Conservation (phyloP, 2,329 filamentous ascomycete species). For the Neofusicoccum umdonicola region DNA sequence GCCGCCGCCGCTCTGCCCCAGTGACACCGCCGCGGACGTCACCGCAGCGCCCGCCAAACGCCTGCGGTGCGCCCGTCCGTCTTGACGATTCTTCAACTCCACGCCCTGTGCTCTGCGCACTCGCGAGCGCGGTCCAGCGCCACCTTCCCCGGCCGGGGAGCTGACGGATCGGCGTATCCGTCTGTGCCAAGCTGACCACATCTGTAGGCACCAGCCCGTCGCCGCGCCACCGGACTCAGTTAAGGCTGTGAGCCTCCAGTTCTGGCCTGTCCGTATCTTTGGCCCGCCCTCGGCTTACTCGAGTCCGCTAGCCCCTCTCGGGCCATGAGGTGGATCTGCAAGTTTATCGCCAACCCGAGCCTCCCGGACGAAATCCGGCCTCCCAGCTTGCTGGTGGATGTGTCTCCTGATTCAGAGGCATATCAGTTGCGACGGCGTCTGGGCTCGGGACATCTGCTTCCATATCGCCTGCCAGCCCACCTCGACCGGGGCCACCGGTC, state of each 20-base stretch:
- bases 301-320: not conserved
- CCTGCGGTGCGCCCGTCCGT: not conserved
- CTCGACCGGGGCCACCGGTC: not conserved
- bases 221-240: not conserved
- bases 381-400: not conserved
- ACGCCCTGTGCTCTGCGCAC: not conserved
- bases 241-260: slow-evolving; percentile 12
- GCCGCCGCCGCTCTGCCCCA: not conserved
- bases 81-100: not conserved
- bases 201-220: slow-evolving; percentile 10
- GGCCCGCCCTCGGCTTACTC: not conserved
- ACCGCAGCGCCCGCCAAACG: not conserved
- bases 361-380: not conserved
- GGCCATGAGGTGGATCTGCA: not conserved
- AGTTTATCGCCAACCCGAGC: not conserved
- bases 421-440: not conserved
- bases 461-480: not conserved
- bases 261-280: not conserved
- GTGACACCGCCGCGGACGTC: not conserved
- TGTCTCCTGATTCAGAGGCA: not conserved
- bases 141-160: not conserved
- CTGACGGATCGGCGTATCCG: slow-evolving; percentile 12
- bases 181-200: slow-evolving; percentile 7
- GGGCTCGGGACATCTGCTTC: not conserved
- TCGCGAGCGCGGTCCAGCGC: not conserved